phyloP scores from a whole-genome alignment of 306 rosid genomes.

The Betula pendula region DNA sequence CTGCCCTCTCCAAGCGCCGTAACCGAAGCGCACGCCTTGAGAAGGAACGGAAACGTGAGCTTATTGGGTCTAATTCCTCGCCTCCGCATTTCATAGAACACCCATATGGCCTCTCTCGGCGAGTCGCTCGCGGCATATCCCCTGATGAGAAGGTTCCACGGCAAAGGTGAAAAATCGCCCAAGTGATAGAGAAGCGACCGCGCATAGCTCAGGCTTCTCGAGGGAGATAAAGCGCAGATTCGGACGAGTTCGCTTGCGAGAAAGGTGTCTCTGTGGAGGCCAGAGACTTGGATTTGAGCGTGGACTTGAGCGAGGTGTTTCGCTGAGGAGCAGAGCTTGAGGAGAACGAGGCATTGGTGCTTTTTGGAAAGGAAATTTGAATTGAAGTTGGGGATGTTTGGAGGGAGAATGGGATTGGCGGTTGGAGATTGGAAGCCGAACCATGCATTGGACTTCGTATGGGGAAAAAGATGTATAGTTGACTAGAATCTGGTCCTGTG shows the following conservation, averaged over 20 bases:
- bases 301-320: constrained; percentile 64
- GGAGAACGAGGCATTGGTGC: constrained; percentile 58
- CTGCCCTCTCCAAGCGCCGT: constrained; percentile 52
- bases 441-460: constrained; percentile 37
- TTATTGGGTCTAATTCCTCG: constrained; percentile 54
- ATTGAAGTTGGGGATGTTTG: background rate
- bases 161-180: constrained; percentile 38
- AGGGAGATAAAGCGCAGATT: constrained; percentile 51
- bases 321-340: constrained; percentile 44
- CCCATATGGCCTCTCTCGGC: constrained; percentile 51
- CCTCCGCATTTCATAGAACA: constrained; percentile 55
- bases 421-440: constrained; percentile 31
- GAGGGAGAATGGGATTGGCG: constrained; percentile 23
- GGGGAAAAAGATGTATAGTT: background rate
- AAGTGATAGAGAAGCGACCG: constrained; percentile 43
- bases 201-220: constrained; percentile 50
- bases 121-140: constrained; percentile 61
- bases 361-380: constrained; percentile 35
- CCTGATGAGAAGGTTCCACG: constrained; percentile 78
- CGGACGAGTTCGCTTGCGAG: constrained; percentile 62
- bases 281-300: constrained; percentile 57
- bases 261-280: constrained; percentile 50
- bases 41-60: constrained; percentile 68
- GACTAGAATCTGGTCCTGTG: too few relatives aligned
- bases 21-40: constrained; percentile 61